A percentile compares a stretch with the other conserved stretches of the same genome.
Conservation (phyloP, 768 basidiomycete species). For the Leccinum subgranulosum region DNA sequence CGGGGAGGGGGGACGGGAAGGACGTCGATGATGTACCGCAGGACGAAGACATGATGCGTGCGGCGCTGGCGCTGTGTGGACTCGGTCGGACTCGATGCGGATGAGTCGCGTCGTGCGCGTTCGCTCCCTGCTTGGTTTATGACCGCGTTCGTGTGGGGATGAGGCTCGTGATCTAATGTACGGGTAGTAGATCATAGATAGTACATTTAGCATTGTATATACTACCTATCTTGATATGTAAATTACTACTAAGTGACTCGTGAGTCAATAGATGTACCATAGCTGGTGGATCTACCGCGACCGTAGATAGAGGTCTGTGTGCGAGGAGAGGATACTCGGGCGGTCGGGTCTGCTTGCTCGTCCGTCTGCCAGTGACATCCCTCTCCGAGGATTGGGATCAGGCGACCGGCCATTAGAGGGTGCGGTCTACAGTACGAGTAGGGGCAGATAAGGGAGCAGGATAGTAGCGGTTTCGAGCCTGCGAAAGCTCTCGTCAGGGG, state of each 20-base stretch:
- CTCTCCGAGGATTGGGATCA: too few relatives aligned
- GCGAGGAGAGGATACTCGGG: too few relatives aligned
- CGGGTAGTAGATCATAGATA: slow-evolving; percentile 2
- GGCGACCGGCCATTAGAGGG: too few relatives aligned
- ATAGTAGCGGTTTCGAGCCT: too few relatives aligned
- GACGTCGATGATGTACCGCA: slow-evolving; percentile 26
- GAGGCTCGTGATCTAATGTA: not conserved
- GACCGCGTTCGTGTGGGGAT: not conserved
- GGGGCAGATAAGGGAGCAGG: too few relatives aligned
- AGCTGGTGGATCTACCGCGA: too few relatives aligned
- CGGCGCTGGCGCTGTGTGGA: slow-evolving; percentile 66
- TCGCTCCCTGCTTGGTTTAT: not conserved
- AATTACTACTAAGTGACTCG: not conserved
- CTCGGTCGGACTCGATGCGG: slow-evolving; percentile 30
- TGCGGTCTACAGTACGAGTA: too few relatives aligned
- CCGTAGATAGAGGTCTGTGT: too few relatives aligned
- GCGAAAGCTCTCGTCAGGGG: too few relatives aligned
- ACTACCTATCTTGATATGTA: slow-evolving; percentile 11
- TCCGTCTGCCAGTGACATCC: too few relatives aligned
- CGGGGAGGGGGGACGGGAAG: not conserved
- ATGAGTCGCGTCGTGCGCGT: slow-evolving; percentile 6
- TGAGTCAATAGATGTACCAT: not conserved
- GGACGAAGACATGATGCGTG: slow-evolving; percentile 69
- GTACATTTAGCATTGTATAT: not conserved
- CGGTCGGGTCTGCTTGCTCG: too few relatives aligned